Evolutionary conservation across 2,329 filamentous ascomycete genomes (phyloP).

Genomic region (Colletotrichum sidae): DNA sequence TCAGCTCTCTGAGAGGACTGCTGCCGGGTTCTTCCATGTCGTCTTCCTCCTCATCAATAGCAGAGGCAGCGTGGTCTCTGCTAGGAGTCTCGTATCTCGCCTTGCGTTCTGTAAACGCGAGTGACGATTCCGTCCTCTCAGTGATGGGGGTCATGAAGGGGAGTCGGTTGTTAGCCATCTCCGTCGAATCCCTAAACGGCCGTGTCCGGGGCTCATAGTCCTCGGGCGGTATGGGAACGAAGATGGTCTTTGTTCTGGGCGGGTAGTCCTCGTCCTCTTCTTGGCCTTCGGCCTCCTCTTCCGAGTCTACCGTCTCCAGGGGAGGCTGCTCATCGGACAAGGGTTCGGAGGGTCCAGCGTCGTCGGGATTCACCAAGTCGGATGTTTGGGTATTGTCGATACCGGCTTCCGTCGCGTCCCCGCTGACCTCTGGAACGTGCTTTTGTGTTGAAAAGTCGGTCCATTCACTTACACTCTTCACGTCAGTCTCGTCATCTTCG

Average conservation of each 20-base stretch:
- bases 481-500: slow-evolving; percentile 65
- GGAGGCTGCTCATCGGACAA: slow-evolving; percentile 44
- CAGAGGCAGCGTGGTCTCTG: slow-evolving; percentile 43
- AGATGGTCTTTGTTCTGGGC: slow-evolving; percentile 71
- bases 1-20: slow-evolving; percentile 79
- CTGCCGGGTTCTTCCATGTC: slow-evolving; percentile 63
- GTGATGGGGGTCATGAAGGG: slow-evolving; percentile 99
- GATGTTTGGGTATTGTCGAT: slow-evolving; percentile 53
- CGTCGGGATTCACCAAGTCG: slow-evolving; percentile 53
- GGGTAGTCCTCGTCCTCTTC: slow-evolving; percentile 51
- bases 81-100: slow-evolving; percentile 39
- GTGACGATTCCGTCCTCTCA: slow-evolving; percentile 90
- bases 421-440: slow-evolving; percentile 68
- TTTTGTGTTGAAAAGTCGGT: slow-evolving; percentile 85
- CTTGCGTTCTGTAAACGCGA: slow-evolving; percentile 56
- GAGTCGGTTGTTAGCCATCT: slow-evolving; percentile 88
- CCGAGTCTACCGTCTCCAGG: slow-evolving; percentile 32
- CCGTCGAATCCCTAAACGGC: slow-evolving; percentile 82
- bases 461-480: slow-evolving; percentile 82
- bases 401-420: slow-evolving; percentile 47
- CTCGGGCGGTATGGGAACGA: slow-evolving; percentile 84
- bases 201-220: slow-evolving; percentile 85
- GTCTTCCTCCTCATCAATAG: slow-evolving; percentile 46
- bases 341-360: slow-evolving; percentile 44
- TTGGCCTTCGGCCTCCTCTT: slow-evolving; percentile 46